These are phyloP conservation scores for Adansonia grandidieri DNA, from an alignment of 441 rosid genomes.

Conservation along the genomic window DNA sequence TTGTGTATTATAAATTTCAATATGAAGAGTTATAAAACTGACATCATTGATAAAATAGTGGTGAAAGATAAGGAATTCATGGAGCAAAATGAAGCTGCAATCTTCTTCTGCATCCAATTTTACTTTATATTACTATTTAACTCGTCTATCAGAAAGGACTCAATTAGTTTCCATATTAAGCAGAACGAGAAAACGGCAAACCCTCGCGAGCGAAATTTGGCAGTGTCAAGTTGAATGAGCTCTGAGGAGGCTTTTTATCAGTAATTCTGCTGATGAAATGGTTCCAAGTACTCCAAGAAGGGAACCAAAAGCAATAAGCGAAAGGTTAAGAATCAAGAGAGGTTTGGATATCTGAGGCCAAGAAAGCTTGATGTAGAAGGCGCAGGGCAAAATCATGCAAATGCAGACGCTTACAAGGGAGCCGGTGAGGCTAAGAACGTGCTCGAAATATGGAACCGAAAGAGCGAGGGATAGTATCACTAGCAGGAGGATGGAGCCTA, in stretches of 20 bases:
- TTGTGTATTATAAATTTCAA: too few relatives aligned
- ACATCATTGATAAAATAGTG: neutral
- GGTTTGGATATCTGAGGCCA: conserved; percentile 49
- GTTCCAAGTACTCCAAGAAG: conserved; percentile 61
- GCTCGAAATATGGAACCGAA: conserved; percentile 62
- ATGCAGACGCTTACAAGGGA: conserved; percentile 62
- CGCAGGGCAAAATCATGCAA: conserved; percentile 57
- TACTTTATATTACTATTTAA: neutral
- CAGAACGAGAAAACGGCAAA: neutral
- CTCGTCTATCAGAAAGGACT: neutral
- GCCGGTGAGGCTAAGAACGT: conserved; percentile 75
- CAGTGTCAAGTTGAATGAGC: conserved; percentile 24
- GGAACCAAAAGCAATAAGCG: conserved; percentile 52
- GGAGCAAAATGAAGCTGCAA: neutral
- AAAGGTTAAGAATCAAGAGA: conserved; percentile 40
- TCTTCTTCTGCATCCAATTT: neutral
- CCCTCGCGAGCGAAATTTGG: too few relatives aligned
- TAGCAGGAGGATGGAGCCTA: conserved; percentile 60
- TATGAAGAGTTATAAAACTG: too few relatives aligned
- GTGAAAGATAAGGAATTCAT: neutral
- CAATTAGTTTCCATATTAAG: neutral
- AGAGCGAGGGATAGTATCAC: conserved; percentile 59
- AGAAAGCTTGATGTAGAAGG: conserved; percentile 69
- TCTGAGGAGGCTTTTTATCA: conserved; percentile 39
- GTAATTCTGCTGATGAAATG: conserved; percentile 54